Conservation (phyloP, 345 rosid genomes). For the Ailanthus altissimus region DNA sequence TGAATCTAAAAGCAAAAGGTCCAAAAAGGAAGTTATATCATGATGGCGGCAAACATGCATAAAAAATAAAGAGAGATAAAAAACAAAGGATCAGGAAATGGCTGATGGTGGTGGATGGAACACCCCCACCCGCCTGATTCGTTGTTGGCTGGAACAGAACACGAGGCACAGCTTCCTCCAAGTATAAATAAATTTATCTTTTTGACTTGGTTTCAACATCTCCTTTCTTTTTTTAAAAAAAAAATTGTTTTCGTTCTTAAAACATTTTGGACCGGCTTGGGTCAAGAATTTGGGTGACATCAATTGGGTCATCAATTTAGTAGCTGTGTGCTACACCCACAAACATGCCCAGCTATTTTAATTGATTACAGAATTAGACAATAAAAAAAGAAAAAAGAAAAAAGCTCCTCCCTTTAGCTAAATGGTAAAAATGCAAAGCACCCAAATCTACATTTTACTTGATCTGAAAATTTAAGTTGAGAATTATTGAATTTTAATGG, state of each 20-base stretch:
- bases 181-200: background rate
- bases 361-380: no score
- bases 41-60: background rate
- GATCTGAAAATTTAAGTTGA: no score
- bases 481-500: background rate
- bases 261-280: background rate
- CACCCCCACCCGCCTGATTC: background rate
- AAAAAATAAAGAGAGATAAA: background rate
- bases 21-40: background rate
- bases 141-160: background rate
- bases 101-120: background rate
- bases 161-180: background rate
- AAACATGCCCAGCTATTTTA: background rate
- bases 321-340: background rate
- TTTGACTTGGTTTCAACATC: background rate
- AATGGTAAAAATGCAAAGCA: no score
- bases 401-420: no score
- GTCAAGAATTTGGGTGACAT: background rate
- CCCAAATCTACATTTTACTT: no score
- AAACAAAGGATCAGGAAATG: background rate
- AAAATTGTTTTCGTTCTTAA: background rate
- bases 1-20: conserved; percentile 10
- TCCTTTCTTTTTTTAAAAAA: no score
- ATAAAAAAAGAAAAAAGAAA: no score
- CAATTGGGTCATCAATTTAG: no score